Percentiles rank a stretch among this genome's conserved stretches.
Conservation (phyloP, 495 filamentous ascomycete genomes). For the Baudoinia panamericana region DNA sequence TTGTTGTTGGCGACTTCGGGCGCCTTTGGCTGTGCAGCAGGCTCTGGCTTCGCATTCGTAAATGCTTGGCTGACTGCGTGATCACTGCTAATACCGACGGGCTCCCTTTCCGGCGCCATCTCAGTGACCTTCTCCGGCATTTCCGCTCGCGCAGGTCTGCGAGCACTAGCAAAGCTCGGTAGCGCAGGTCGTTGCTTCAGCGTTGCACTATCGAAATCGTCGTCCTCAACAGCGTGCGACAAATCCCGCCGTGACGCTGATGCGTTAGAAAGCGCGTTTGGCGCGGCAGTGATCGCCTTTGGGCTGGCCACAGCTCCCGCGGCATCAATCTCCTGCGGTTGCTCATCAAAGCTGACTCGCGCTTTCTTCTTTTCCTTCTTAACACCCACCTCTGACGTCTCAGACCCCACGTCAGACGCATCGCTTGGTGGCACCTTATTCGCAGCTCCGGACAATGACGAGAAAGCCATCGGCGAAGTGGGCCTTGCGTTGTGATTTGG, state of each 20-base stretch:
- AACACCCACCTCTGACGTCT: constrained; percentile 42
- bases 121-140: constrained; percentile 31
- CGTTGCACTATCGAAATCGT: constrained; percentile 45
- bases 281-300: constrained; percentile 10
- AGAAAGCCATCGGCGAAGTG: too few relatives aligned
- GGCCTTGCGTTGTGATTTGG: too few relatives aligned
- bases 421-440: constrained; percentile 43
- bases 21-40: constrained; percentile 47
- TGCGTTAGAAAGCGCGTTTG: too few relatives aligned
- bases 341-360: constrained; percentile 81
- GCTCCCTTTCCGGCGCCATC: constrained; percentile 23
- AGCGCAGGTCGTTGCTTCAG: constrained; percentile 66
- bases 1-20: constrained; percentile 55
- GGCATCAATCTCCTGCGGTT: constrained; percentile 46
- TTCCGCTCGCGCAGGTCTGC: too few relatives aligned
- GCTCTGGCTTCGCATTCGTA: constrained; percentile 34
- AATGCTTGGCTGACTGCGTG: constrained; percentile 49
- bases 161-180: constrained; percentile 76
- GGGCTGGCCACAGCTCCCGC: constrained; percentile 31
- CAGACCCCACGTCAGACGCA: constrained; percentile 45
- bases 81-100: constrained; percentile 51
- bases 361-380: constrained; percentile 49
- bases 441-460: too few relatives aligned
- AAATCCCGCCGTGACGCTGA: constrained; percentile 4
- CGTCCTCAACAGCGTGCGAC: constrained; percentile 24